Conservation (phyloP, 2,329 filamentous ascomycete genomes). For the Calonectria ilicicola region DNA sequence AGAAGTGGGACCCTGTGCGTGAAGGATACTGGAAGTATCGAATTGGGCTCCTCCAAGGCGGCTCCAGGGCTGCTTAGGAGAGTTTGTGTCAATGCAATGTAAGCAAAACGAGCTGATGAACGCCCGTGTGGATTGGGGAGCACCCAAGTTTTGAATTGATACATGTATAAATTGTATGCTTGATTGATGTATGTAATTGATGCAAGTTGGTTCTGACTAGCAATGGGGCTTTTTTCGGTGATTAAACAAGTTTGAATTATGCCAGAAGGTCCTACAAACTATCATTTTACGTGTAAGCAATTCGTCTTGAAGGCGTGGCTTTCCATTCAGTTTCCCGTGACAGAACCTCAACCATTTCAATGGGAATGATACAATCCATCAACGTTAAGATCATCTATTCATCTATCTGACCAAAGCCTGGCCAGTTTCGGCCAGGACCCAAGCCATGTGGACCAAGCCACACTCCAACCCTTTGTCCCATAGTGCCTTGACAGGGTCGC, state of each 20-base stretch:
- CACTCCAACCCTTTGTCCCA: neutral
- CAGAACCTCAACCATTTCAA: neutral
- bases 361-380: no score
- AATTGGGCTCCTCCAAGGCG: constrained; percentile 42
- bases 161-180: neutral
- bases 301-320: no score
- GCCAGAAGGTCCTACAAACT: no score
- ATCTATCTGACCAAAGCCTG: neutral
- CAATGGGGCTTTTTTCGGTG: neutral
- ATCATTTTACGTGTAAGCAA: no score
- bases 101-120: neutral
- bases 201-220: no score
- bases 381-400: no score
- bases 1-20: constrained; percentile 91
- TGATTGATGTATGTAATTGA: neutral
- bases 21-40: constrained; percentile 90
- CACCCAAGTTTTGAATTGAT: neutral
- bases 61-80: neutral
- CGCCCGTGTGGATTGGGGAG: neutral
- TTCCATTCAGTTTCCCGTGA: neutral
- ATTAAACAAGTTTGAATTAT: neutral
- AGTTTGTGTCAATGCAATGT: neutral
- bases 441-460: neutral
- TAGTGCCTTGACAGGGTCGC: neutral
- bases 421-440: neutral